Base-by-base conservation (phyloP, 306 rosid genomes). In the Trichosanthes truncata region DNA sequence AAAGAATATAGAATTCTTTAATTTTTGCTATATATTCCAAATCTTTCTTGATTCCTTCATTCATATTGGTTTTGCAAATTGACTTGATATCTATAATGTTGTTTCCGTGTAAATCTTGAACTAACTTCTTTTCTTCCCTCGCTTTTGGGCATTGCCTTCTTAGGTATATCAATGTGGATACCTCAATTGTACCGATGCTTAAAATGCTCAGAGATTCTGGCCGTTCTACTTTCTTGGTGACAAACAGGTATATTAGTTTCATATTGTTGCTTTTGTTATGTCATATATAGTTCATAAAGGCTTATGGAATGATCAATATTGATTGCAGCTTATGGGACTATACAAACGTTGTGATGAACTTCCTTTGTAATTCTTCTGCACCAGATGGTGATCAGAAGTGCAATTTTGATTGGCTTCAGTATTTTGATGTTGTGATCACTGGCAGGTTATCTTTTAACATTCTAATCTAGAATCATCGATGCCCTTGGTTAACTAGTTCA, bases 251-350 rank as follows among this genome's bases (percentile, higher is more conserved):
- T 12, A 51, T n/a, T 51, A 49, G 40, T 36, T 63, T 46, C 38
- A 20, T 56, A 74, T 21, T 78, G 74, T 43, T 73, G 67, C 81
- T 79, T 75, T 76, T 80, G 10, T 35, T 29, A 52, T 18, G 17
- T 29, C 38, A 51, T 35, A 12, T 49, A 46, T 66, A 17, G 31
- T 43, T 6, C 46, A 15, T 45, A 49, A n/a, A 60, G 68, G 81
- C 55, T 66, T 20, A 67, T 60, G 15, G 26, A 9, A 41, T 40
- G 73, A 23, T 79, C 3, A 10, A 33, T 80, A 23, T 74, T 66
- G 57, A 78, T 80, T 85, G 86, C 96, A 95, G 99, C 86, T 93
- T 95, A 81, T 95, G 99, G 99, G 99, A 95, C 92, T 95, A 95
- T 41, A 89, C 99, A 33, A 90, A 93, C 83, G 86, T 89, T 59